Evolutionary conservation across 225 moss, liverwort and hornwort genomes (phyloP).

Genomic region (Marchantia paleacea): DNA sequence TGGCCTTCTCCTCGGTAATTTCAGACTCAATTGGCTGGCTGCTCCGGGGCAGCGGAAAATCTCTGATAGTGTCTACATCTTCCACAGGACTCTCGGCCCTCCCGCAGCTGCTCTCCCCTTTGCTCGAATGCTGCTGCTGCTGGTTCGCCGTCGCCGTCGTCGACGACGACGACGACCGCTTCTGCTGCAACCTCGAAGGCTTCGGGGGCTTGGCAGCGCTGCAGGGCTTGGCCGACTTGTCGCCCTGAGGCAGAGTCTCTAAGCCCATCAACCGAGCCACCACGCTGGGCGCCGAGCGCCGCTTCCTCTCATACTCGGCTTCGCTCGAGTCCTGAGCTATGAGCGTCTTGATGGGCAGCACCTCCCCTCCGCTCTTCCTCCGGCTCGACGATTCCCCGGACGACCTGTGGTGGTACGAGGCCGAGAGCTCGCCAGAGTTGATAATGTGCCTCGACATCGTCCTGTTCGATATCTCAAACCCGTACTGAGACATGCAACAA

Average conservation of each 20-base stretch:
- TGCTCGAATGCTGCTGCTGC: slow-evolving; percentile 22
- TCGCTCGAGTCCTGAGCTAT: slow-evolving; percentile 43
- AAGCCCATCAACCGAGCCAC: slow-evolving; percentile 88
- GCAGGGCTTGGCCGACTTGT: slow-evolving; percentile 37
- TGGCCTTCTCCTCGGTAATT: slow-evolving; percentile 39
- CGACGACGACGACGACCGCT: slow-evolving; percentile 7
- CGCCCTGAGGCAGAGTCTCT: slow-evolving; percentile 50
- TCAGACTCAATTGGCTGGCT: slow-evolving; percentile 35
- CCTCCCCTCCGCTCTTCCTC: slow-evolving; percentile 29
- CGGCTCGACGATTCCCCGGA: slow-evolving; percentile 17
- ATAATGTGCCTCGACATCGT: slow-evolving; percentile 17
- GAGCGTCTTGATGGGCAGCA: slow-evolving; percentile 46
- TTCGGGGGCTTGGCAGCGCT: slow-evolving; percentile 18
- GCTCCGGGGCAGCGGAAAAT: slow-evolving; percentile 51
- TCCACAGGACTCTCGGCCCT: slow-evolving; percentile 20
- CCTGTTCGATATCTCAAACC: slow-evolving; percentile 33
- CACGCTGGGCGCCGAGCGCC: slow-evolving; percentile 58
- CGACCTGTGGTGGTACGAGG: slow-evolving; percentile 11
- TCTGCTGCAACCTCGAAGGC: slow-evolving; percentile 21
- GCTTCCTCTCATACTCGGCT: slow-evolving; percentile 48
- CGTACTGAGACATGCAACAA: slow-evolving; percentile 28
- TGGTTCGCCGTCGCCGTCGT: too few species aligned
- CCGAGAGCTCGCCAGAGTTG: slow-evolving; percentile 24
- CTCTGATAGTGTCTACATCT: slow-evolving; percentile 46
- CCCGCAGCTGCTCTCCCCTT: slow-evolving; percentile 30